Conservation (phyloP, 2,329 filamentous ascomycete species). For the Hymenoscyphus fraxineus region DNA sequence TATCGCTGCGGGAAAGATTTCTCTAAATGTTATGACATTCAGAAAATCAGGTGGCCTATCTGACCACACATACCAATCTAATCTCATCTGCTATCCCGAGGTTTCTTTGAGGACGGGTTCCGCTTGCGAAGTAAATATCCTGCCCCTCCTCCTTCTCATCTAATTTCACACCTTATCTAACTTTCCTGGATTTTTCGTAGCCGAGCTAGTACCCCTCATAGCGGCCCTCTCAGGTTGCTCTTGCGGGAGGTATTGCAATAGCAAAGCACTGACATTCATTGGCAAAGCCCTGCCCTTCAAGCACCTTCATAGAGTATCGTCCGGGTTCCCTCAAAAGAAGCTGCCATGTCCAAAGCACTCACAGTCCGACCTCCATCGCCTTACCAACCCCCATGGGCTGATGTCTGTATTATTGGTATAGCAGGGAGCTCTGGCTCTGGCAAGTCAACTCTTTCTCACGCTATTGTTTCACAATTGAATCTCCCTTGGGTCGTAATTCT, state of each 20-base stretch:
- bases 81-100: neutral
- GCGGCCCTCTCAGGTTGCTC: neutral
- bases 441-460: constrained; percentile 89
- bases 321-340: neutral
- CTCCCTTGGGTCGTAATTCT: constrained; percentile 97
- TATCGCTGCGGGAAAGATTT: neutral
- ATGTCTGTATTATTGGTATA: constrained; percentile 94
- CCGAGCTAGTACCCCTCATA: neutral
- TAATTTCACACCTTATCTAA: too few species aligned
- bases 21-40: neutral
- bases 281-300: neutral
- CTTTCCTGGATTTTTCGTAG: too few species aligned
- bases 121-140: neutral
- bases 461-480: constrained; percentile 85
- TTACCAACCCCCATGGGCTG: constrained; percentile 92
- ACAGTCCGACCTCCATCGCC: constrained; percentile 46
- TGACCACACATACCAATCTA: neutral
- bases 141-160: too few species aligned
- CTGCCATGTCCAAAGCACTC: neutral
- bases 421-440: constrained; percentile 92
- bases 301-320: neutral
- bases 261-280: neutral
- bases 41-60: neutral
- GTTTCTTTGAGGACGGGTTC: neutral
- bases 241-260: neutral